Base-by-base conservation (phyloP, 257 asterid species). In the Capsicum baccatum region DNA sequence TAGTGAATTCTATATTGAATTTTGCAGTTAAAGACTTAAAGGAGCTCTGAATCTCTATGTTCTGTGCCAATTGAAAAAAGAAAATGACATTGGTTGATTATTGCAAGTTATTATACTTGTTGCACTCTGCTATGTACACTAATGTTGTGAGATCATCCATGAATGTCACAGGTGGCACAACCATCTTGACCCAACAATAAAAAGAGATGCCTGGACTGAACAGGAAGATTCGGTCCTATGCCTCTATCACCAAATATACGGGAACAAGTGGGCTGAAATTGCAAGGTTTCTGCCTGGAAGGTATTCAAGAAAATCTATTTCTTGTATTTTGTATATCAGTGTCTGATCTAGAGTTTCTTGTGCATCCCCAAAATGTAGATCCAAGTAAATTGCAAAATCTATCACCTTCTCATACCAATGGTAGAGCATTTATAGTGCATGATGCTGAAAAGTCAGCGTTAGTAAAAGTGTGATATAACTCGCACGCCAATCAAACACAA, bases 251-350 rank as follows among this genome's bases (percentile, higher is more conserved):
- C 91, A 85, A 86, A 64, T 80, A 59, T 90, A 89, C 50, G 98
- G 98, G 69, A 94, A 93, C 89, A 94, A 87, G 83, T 94, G 98
- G 97, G 97, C 94, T 62, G 95, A 93, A 86, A 93, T 94, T 44
- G 93, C 97, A 15, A 94, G 86, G 79, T 91, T 89, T 88, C 88
- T 93, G 79, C 97, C 97, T 7, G 98, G 98, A 87, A 94, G 98
- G 98, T 78, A 54, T 26, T 58, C 64, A 26, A 21, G 6, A 13
- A 76, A 76, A 78, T 33, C 82, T 78, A 78, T 54, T 69, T 26
- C 26, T 78, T 26, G 9, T 26, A 78, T 78, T 54, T 14, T 78
- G 64, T 54, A 54, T 26, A 54, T 1, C 19, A 67, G 48, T 74
- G 62, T 50, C 37, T 74, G 81, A 50, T 74, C 26, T 74, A 21